These are phyloP conservation scores for Cardamine resedifolia DNA, from an alignment of 345 rosid genomes.

Conservation along the genomic window DNA sequence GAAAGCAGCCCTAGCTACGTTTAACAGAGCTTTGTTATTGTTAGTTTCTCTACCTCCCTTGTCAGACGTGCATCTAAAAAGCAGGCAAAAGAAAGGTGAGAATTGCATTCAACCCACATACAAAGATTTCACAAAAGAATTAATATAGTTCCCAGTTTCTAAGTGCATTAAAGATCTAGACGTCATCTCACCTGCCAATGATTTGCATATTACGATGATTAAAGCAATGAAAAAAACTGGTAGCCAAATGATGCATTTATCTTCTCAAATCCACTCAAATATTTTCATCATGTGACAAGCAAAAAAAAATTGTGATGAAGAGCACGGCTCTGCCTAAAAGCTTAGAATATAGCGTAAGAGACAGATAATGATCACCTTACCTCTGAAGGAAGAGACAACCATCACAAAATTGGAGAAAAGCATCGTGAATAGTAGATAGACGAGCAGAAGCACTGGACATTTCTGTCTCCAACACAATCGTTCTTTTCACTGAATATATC, in stretches of 20 bases:
- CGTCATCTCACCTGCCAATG: constrained; percentile 10
- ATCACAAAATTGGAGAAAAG: constrained; percentile 55
- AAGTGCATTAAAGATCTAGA: constrained; percentile 13
- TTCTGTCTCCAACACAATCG: constrained; percentile 49
- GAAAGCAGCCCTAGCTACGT: constrained; percentile 69
- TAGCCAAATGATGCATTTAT: neutral
- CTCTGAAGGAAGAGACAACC: constrained; percentile 47
- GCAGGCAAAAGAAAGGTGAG: constrained; percentile 22
- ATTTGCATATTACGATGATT: constrained; percentile 8
- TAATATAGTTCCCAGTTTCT: neutral
- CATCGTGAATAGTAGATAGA: constrained; percentile 55
- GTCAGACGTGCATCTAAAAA: constrained; percentile 48
- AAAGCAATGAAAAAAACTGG: neutral
- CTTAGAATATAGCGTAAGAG: constrained; percentile 24
- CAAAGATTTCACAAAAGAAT: constrained; percentile 17
- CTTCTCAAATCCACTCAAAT: constrained; percentile 14
- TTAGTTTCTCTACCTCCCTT: constrained; percentile 47
- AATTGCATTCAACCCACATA: constrained; percentile 22
- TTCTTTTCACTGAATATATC: constrained; percentile 58
- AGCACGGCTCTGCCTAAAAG: neutral
- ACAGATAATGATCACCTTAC: constrained; percentile 43
- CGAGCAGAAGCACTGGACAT: constrained; percentile 40
- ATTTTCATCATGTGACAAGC: constrained; percentile 12
- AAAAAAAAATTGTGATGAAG: neutral
- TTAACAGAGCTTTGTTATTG: constrained; percentile 48